Base-by-base conservation (phyloP, 2,329 filamentous ascomycete species). In the Didymellaceae sp. region DNA sequence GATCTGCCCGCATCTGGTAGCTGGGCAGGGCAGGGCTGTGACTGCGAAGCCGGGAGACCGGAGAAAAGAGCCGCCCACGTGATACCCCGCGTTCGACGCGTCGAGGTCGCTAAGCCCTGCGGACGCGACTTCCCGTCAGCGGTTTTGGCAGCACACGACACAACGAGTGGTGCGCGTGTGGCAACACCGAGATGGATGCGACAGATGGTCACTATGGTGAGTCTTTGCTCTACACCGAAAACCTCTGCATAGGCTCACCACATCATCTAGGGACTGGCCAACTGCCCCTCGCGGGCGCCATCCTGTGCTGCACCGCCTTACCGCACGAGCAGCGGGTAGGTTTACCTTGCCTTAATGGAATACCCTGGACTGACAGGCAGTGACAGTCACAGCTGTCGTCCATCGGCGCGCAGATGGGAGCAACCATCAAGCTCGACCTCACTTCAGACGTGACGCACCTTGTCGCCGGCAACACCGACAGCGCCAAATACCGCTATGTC, bases 391-490 rank as follows among this genome's bases (percentile, higher is more conserved):
- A 84, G 45, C 80, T 91, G 39, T 84, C 83, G 13, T 74, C 80
- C 39, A 84, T 86, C 54, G 89, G 89, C 14, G 75, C 80, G 57
- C 85, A 96, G 68, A 91, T 99, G 79, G 94, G 94, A 58, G 94
- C 92, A 41, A 75, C 83, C 53, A 89, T 96, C 80, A 91, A 89
- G 65, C 88, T 91, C 73, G 92, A 99, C 72, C 84, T 99, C 34
- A 97, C 92, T n/a, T 90, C 89, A 48, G 91, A 97, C 72, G 91
- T 96, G 38, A 97, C 94, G 5, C 94, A 99, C 77, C 85, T 99
- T 37, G 83, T 99, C 57, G 90, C 96, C 55, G 94, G 92, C 71
- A 87, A 89, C 65, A 89, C 91, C 65, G 85, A 93, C 70, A 97
- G 93, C 1, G 85, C 89, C 40, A 99, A 99, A 74, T 99, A 99